Base-by-base conservation (phyloP, 108 stramenopile species). In the Schizochytrium sp. region DNA sequence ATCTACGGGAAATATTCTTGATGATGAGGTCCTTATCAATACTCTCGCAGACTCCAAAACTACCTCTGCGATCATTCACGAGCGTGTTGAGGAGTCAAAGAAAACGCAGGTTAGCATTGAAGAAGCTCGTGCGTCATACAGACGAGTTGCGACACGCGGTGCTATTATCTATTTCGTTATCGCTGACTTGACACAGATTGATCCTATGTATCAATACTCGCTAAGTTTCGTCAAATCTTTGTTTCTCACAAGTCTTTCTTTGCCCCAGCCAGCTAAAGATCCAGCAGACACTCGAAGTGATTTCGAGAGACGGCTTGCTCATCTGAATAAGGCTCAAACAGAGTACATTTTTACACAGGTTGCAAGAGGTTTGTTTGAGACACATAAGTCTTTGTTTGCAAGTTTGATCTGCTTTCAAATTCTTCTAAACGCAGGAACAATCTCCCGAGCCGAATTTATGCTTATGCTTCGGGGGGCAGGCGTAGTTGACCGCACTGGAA, bases 141-240 rank as follows among this genome's bases (percentile, higher is more conserved):
- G 91, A 19, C 55, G 88, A 12, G 95, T 87, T 7, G 94, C 95
- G 17, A 93, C 91, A 10, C 72, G 95, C 40, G 93, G 93, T 13
- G 72, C 91, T 7, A 91, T 95, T 72, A 91, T 94, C 10, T 95
- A 94, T 89, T 95, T 94, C 87, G 93, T 95, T 46, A 90, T 95
- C 53, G 92, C 93, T 1, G 94, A 95, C 88, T 72, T 95, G 61
- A 91, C 90, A 19, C 72, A 88, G 58, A 92, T 95, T 61, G 94
- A 95, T 72, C 94, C 94, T 41, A 94, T 93, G 94, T 95, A 95
- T 91, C 92, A 93, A 91, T 95, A 94, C 92, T 92, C 92, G 17
- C 90, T 95, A 17, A 88, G 90, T 53, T 95, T 94, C 93, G 94
- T 92, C 89, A 90, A 92, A 59, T 56, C 44, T 4, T 72, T 95